Percentiles rank a stretch among this genome's conserved stretches.
phyloP scores from a whole-genome alignment of 140 eudicot species.

The Erigeron philadelphicus region DNA sequence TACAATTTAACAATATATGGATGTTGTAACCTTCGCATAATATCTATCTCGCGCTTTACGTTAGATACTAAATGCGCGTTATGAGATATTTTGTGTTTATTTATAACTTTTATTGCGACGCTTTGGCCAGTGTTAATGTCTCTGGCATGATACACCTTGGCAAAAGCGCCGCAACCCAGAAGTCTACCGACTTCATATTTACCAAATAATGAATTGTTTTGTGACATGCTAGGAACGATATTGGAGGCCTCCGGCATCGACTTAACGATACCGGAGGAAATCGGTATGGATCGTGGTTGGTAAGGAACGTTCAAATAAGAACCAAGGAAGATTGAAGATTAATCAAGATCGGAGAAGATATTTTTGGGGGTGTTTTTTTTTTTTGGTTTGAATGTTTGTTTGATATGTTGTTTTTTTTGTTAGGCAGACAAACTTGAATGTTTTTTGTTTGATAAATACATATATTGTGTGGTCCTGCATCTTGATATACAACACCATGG shows the following conservation, averaged over 20 bases:
- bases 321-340: slow-evolving; percentile 6
- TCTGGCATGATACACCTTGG: slow-evolving; percentile 20
- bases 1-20: slow-evolving; percentile 19
- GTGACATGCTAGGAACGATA: not conserved
- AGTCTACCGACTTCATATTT: slow-evolving; percentile 23
- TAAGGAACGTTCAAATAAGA: not conserved
- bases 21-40: slow-evolving; percentile 19
- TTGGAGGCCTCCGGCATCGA: slow-evolving; percentile 1
- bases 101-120: slow-evolving; percentile 24
- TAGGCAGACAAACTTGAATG: slow-evolving; percentile 6
- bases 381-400: slow-evolving; percentile 12
- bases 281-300: not conserved
- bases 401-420: not conserved
- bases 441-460: not conserved
- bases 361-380: slow-evolving; percentile 1
- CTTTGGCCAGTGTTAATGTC: slow-evolving; percentile 16
- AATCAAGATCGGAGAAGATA: slow-evolving; percentile 2
- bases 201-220: slow-evolving; percentile 12
- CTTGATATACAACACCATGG: not conserved
- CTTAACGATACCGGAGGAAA: not conserved
- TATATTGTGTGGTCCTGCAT: slow-evolving; percentile 4
- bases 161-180: slow-evolving; percentile 26
- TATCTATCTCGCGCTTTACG: slow-evolving; percentile 22
- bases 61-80: slow-evolving; percentile 1
- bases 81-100: slow-evolving; percentile 14